phyloP scores from a whole-genome alignment of 768 basidiomycete species.

The Pulveroboletus ravenelii region DNA sequence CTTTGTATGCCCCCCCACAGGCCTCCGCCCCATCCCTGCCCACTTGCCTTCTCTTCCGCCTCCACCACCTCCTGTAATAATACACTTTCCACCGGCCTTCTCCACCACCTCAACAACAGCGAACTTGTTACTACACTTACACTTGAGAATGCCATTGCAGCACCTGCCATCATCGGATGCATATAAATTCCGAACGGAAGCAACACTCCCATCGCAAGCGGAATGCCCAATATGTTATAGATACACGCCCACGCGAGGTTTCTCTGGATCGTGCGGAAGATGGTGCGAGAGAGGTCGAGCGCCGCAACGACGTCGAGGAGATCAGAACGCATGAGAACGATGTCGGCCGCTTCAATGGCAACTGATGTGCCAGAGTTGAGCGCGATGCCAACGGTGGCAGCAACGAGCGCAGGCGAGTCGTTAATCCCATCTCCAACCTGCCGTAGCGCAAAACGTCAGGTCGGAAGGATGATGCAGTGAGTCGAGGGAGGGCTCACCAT shows the following conservation, averaged over 20 bases:
- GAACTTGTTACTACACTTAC: constrained; percentile 94
- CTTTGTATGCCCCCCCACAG: constrained; percentile 37
- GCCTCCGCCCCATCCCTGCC: constrained; percentile 3
- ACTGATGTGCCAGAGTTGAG: constrained; percentile 95
- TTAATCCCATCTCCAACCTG: constrained; percentile 99
- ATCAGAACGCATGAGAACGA: constrained; percentile 96
- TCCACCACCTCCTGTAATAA: constrained; percentile 58
- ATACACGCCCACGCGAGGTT: constrained; percentile 97
- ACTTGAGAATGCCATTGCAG: constrained; percentile 96
- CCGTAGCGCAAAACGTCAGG: background rate
- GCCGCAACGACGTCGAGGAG: constrained; percentile 97
- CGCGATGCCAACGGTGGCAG: constrained; percentile 94
- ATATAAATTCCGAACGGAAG: constrained; percentile 88
- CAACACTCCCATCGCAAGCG: constrained; percentile 96
- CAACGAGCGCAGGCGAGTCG: constrained; percentile 95
- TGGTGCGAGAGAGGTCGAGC: constrained; percentile 80
- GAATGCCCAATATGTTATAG: constrained; percentile 91
- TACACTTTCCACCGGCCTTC: constrained; percentile 60
- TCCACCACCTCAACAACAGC: constrained; percentile 82
- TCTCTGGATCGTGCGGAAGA: constrained; percentile 85
- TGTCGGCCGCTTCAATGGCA: constrained; percentile 96
- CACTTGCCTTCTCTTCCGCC: constrained; percentile 28
- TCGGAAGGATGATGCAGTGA: background rate
- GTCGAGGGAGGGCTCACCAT: constrained; percentile 57
- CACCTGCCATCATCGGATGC: constrained; percentile 98